A percentile compares a stretch with the other conserved stretches of the same genome.
Evolutionary conservation across 768 basidiomycete species (phyloP).

Genomic region (Clavaria fumosa): DNA sequence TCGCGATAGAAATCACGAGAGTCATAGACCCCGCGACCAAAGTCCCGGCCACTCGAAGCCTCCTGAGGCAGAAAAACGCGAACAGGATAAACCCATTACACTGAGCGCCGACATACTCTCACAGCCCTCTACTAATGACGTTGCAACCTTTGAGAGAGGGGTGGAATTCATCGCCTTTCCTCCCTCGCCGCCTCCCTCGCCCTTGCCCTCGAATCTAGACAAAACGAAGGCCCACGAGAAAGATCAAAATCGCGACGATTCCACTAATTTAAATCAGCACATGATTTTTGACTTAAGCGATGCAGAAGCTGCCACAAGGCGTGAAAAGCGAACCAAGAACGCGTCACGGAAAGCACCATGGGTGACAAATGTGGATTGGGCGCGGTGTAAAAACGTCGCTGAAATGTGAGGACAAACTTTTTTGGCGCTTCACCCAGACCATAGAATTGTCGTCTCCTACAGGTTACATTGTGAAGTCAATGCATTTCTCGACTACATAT

Average conservation of each 20-base stretch:
- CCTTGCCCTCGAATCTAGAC: too few relatives aligned
- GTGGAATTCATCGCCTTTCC: constrained; percentile 6
- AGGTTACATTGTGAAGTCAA: constrained; percentile 82
- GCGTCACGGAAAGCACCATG: constrained; percentile 52
- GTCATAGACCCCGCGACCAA: too few relatives aligned
- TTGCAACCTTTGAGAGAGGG: not conserved
- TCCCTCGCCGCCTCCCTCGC: not conserved
- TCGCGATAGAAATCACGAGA: too few relatives aligned
- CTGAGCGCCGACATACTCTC: too few relatives aligned
- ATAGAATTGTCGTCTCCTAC: constrained; percentile 9
- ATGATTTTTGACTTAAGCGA: constrained; percentile 34
- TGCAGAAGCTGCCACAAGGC: constrained; percentile 37
- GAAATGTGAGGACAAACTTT: constrained; percentile 48
- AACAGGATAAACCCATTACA: too few relatives aligned
- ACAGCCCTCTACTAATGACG: too few relatives aligned
- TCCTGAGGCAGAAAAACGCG: too few relatives aligned
- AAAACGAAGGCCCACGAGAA: too few relatives aligned
- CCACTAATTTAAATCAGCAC: too few relatives aligned
- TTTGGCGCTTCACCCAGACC: constrained; percentile 3
- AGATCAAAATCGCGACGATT: too few relatives aligned
- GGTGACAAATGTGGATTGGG: constrained; percentile 57
- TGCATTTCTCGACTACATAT: constrained; percentile 77
- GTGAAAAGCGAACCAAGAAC: constrained; percentile 33
- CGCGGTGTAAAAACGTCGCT: constrained; percentile 58
- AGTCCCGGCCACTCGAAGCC: too few relatives aligned